phyloP scores from a whole-genome alignment of 179 eudicot species.

The Actinidia arguta region DNA sequence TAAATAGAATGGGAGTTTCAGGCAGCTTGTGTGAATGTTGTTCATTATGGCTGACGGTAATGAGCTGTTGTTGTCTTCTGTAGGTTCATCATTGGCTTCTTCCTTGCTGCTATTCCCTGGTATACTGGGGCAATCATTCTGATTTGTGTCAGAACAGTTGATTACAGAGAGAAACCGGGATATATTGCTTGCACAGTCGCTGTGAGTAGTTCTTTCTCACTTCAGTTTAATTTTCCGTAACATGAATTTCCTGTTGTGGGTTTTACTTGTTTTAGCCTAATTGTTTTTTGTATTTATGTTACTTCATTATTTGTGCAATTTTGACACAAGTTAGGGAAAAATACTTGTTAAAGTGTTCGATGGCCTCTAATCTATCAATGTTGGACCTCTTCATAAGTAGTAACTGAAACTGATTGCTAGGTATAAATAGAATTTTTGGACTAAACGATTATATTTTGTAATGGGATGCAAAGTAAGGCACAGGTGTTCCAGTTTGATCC shows the following conservation, averaged over 20 bases:
- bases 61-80: conserved; percentile 28
- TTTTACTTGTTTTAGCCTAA: background rate
- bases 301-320: background rate
- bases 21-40: too few species aligned
- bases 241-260: background rate
- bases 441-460: too few species aligned
- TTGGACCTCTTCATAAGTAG: too few species aligned
- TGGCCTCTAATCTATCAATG: background rate
- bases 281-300: background rate
- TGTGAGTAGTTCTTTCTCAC: conserved; percentile 45
- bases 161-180: conserved; percentile 92
- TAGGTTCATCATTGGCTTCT: conserved; percentile 72
- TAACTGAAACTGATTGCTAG: too few species aligned
- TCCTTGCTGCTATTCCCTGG: conserved; percentile 95
- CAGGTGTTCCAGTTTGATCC: background rate
- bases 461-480: background rate
- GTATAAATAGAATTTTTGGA: background rate
- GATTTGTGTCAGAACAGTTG: conserved; percentile 58
- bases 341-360: background rate
- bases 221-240: background rate
- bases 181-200: conserved; percentile 75
- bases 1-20: too few species aligned
- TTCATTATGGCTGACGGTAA: conserved; percentile 10
- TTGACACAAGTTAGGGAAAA: background rate
- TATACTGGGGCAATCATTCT: conserved; percentile 76